Evolutionary conservation across 2,329 filamentous ascomycete species (phyloP), one percentile per base, ranked within the genome.

Genomic region (Sporothrix dimorphospora): DNA sequence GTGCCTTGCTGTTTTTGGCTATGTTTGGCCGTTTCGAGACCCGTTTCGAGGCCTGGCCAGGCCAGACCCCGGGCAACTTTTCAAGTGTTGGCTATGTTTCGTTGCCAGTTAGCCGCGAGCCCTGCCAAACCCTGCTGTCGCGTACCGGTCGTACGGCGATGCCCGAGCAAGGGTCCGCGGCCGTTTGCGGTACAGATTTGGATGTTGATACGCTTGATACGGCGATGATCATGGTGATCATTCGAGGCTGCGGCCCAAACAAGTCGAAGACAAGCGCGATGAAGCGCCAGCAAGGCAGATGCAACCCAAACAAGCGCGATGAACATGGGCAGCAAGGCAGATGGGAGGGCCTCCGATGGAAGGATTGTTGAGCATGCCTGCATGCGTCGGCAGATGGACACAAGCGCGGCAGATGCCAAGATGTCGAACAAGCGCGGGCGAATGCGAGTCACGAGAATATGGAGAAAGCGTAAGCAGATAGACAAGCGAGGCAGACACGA

Each of bases 271-370:
- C 27, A 67, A 47, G 63, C 63, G 63, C 63, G 42, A 67, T 30
- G 24, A 67, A 67, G 63, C 63, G 63, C 63, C 24, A 34, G 63
- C 45, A 49, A 49, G 27, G 63, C 8, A 34, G 24, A 34, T 49
- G 63, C 63, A 67, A 34, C 63, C 63, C 40, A 51, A 67, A 51
- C 42, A 49, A 51, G 42, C 63, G 63, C 63, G 63, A 34, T 30
- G 24, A n/a, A 49, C 16, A 49, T 27, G 40, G 14, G 16, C 4
- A 14, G 21, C 24, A 19, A 27, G 40, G 24, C 40, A 27, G 59
- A 65, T 47, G 40, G 21, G 61, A 47, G 12, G 40, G 40, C 21
- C 40, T 45, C 57, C 57, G n/a, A 21, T n/a, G 57, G 34, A 42
- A 42, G 57, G 34, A 63, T 45, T 21, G 21, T 65, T 40, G 61